These are phyloP conservation scores for Setaria italica DNA, from an alignment of 202 grass and related monocot genomes.

Conservation along the genomic window DNA sequence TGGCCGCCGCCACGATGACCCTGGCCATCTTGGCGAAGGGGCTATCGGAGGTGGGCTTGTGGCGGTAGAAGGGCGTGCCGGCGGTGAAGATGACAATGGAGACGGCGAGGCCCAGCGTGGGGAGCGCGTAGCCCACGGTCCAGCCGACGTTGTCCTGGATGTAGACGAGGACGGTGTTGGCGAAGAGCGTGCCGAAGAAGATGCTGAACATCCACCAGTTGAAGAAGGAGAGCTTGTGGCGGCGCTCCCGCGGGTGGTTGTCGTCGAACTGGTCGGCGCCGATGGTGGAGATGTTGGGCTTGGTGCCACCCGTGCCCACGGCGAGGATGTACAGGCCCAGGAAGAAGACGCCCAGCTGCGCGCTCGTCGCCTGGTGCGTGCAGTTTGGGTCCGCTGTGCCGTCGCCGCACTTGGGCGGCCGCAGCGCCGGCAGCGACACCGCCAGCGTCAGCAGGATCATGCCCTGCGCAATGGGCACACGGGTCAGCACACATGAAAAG, in stretches of 20 bases:
- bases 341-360: conserved; percentile 89
- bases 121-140: conserved; percentile 81
- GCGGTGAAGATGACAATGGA: conserved; percentile 77
- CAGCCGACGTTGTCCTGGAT: conserved; percentile 92
- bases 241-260: conserved; percentile 64
- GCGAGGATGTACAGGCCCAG: conserved; percentile 79
- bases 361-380: conserved; percentile 51
- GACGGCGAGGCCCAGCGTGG: conserved; percentile 69
- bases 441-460: conserved; percentile 77
- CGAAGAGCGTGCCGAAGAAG: conserved; percentile 97
- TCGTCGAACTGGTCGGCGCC: conserved; percentile 95
- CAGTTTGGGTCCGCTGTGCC: conserved; percentile 58
- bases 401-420: conserved; percentile 61
- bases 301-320: conserved; percentile 88
- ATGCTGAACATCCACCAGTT: conserved; percentile 99
- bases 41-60: conserved; percentile 77
- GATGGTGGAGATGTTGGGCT: conserved; percentile 98
- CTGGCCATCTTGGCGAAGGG: conserved; percentile 82
- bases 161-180: conserved; percentile 83
- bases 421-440: conserved; percentile 77
- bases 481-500: too few species aligned
- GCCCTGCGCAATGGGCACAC: conserved; percentile 45
- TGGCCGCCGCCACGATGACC: conserved; percentile 61
- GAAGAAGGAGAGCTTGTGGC: conserved; percentile 97
- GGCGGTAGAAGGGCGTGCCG: conserved; percentile 85